Evolutionary conservation across 108 stramenopile species (phyloP).

Genomic region (Cyclotella baltica): DNA sequence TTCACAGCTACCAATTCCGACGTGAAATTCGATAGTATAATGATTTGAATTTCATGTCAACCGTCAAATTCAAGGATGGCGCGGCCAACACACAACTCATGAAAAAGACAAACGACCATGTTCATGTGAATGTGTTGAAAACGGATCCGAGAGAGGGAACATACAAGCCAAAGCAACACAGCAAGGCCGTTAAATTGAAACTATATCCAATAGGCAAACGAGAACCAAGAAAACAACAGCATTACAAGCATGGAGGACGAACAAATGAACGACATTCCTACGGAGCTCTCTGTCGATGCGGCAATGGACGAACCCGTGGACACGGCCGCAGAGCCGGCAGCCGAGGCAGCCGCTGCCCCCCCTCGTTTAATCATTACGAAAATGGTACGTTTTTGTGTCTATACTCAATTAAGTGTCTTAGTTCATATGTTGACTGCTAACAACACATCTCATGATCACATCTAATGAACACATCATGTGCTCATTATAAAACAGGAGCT

Average conservation of each 20-base stretch:
- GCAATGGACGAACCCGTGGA: neutral
- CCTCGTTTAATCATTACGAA: neutral
- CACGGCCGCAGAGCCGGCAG: neutral
- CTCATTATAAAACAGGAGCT: slow-evolving; percentile 97
- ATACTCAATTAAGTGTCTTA: neutral
- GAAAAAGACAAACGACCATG: too few relatives aligned
- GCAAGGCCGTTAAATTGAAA: too few relatives aligned
- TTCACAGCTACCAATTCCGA: too few relatives aligned
- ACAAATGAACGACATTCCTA: neutral
- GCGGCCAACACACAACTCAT: too few relatives aligned
- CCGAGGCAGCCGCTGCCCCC: too few relatives aligned
- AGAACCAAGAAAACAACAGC: neutral
- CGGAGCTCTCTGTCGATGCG: neutral
- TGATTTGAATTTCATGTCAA: too few relatives aligned
- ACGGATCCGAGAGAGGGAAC: too few relatives aligned
- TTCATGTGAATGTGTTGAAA: too few relatives aligned
- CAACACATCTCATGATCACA: neutral
- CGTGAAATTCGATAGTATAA: too few relatives aligned
- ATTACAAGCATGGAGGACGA: neutral
- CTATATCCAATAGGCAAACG: too few relatives aligned
- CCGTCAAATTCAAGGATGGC: too few relatives aligned
- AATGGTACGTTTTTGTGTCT: neutral
- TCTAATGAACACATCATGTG: slow-evolving; percentile 55
- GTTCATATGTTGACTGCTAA: neutral
- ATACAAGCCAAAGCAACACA: too few relatives aligned